phyloP scores from a whole-genome alignment of 495 filamentous ascomycete species.

The Trichoderma virens region DNA sequence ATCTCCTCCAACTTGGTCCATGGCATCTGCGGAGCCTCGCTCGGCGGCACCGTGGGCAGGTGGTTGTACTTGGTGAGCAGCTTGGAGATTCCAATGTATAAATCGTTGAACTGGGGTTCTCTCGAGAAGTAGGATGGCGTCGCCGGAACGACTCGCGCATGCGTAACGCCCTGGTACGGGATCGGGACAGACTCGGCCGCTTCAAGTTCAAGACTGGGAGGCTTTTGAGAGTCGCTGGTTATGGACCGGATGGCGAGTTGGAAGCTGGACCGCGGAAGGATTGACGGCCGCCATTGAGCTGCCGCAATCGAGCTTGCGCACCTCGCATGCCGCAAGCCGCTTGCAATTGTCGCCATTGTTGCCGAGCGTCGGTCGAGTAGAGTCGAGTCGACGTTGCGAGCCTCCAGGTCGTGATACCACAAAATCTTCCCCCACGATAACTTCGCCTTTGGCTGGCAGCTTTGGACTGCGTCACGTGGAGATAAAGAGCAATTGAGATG shows the following conservation, averaged over 20 bases:
- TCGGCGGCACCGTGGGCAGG: constrained; percentile 57
- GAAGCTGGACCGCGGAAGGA: not conserved
- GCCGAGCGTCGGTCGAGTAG: not conserved
- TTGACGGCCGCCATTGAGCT: not conserved
- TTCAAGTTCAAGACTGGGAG: not conserved
- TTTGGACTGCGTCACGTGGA: not conserved
- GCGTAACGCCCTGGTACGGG: constrained; percentile 10
- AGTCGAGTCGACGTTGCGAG: not conserved
- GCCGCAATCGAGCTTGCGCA: not conserved
- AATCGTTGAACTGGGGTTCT: constrained; percentile 77
- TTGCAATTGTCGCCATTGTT: constrained; percentile 10
- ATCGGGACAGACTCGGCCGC: not conserved
- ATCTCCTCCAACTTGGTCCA: constrained; percentile 80
- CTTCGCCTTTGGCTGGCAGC: not conserved
- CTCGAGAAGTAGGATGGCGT: constrained; percentile 93
- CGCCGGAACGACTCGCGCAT: constrained; percentile 66
- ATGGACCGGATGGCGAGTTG: constrained; percentile 1
- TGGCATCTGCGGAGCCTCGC: constrained; percentile 64
- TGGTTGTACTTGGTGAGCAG: constrained; percentile 61
- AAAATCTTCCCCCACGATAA: constrained; percentile 1
- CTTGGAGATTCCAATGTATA: constrained; percentile 61
- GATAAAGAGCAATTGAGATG: not conserved
- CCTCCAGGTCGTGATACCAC: not conserved
- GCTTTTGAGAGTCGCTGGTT: constrained; percentile 30
- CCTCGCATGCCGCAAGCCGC: constrained; percentile 5